Conservation (phyloP, 2,329 filamentous ascomycete species). For the Orbilia oligospora region DNA sequence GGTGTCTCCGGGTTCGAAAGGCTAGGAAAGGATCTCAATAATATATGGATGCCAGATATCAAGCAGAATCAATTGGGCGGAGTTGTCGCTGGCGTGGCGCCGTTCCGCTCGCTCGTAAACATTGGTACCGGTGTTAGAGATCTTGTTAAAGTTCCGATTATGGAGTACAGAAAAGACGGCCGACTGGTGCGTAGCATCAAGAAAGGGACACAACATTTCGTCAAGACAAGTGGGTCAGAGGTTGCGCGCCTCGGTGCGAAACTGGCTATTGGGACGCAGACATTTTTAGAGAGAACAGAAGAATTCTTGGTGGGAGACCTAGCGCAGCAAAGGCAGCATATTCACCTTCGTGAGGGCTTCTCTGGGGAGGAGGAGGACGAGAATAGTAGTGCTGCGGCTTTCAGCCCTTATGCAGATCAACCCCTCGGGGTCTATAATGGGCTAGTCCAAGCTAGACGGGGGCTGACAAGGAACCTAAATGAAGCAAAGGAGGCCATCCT, state of each 20-base stretch:
- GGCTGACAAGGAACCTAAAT: constrained; percentile 87
- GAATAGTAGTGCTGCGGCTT: constrained; percentile 75
- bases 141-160: constrained; percentile 88
- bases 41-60: constrained; percentile 96
- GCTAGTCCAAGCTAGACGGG: constrained; percentile 83
- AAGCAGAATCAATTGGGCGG: constrained; percentile 88
- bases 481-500: constrained; percentile 92
- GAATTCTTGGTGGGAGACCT: constrained; percentile 69
- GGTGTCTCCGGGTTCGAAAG: constrained; percentile 92
- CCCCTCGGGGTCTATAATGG: constrained; percentile 90
- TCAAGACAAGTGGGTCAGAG: constrained; percentile 92
- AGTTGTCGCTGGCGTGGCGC: constrained; percentile 88
- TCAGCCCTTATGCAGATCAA: constrained; percentile 94
- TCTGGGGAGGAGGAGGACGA: constrained; percentile 76
- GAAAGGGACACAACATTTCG: constrained; percentile 91
- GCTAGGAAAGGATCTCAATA: constrained; percentile 89
- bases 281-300: constrained; percentile 90
- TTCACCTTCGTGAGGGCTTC: constrained; percentile 71
- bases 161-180: constrained; percentile 94
- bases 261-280: constrained; percentile 93
- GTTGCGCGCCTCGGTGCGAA: constrained; percentile 96
- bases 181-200: constrained; percentile 90
- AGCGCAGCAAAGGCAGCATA: constrained; percentile 66
- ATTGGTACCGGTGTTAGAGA: constrained; percentile 89
- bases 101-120: constrained; percentile 90